A percentile compares a stretch with the other conserved stretches of the same genome.
These are phyloP conservation scores for Paramyrothecium sp. DNA, from an alignment of 2,329 filamentous ascomycete species.

Conservation along the genomic window DNA sequence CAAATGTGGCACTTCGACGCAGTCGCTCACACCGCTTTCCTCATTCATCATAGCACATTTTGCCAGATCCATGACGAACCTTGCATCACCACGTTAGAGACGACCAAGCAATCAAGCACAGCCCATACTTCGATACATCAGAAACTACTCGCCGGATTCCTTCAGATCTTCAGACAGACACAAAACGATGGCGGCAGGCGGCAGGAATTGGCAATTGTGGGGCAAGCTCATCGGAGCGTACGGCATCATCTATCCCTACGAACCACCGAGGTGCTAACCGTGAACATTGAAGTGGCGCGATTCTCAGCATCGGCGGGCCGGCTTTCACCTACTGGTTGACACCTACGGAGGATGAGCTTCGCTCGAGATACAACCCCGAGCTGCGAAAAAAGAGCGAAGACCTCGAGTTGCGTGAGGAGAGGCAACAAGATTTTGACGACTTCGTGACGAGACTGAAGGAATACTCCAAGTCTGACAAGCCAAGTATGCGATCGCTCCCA, in stretches of 20 bases:
- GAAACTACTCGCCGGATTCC: neutral
- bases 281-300: constrained; percentile 56
- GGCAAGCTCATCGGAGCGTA: constrained; percentile 72
- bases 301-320: constrained; percentile 79
- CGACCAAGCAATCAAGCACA: neutral
- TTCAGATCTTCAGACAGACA: neutral
- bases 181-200: constrained; percentile 29
- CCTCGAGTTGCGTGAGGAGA: constrained; percentile 72
- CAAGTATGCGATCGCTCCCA: constrained; percentile 57
- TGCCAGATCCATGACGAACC: constrained; percentile 27
- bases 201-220: constrained; percentile 55
- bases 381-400: constrained; percentile 74
- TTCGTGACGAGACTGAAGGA: constrained; percentile 84
- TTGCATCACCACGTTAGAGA: constrained; percentile 15
- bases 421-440: constrained; percentile 83
- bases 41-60: constrained; percentile 10
- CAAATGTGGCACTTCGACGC: too few relatives aligned
- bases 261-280: constrained; percentile 9
- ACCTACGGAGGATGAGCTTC: constrained; percentile 89
- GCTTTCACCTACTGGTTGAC: constrained; percentile 76
- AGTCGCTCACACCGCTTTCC: constrained; percentile 23
- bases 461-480: constrained; percentile 87
- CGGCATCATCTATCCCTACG: constrained; percentile 28
- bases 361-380: constrained; percentile 90
- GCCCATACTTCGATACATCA: neutral